phyloP scores from a whole-genome alignment of 495 filamentous ascomycete genomes.

The Polyplosphaeria fusca region DNA sequence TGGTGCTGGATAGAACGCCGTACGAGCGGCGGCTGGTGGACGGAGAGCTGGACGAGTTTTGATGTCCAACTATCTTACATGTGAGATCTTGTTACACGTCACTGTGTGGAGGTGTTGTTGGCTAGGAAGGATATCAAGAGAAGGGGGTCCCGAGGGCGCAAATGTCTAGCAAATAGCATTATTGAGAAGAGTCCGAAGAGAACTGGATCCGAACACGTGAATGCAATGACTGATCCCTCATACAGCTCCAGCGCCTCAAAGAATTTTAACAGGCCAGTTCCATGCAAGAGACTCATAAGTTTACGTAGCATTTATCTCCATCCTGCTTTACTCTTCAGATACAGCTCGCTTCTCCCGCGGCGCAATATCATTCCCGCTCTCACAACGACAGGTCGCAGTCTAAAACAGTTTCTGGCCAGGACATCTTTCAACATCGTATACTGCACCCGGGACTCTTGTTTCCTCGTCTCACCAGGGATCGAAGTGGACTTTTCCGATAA shows the following conservation, averaged over 20 bases:
- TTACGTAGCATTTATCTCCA: constrained; percentile 12
- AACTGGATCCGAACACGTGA: constrained; percentile 12
- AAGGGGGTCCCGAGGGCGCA: constrained; percentile 2
- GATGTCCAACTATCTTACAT: constrained; percentile 3
- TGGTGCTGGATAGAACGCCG: constrained; percentile 1
- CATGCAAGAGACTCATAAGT: constrained; percentile 3
- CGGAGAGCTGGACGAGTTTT: constrained; percentile 11
- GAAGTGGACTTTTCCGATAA: constrained; percentile 34
- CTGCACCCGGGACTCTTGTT: constrained; percentile 7
- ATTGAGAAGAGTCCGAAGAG: background rate
- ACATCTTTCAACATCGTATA: constrained; percentile 7
- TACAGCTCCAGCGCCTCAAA: constrained; percentile 4
- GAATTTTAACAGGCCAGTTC: constrained; percentile 13
- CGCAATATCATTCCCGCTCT: constrained; percentile 6
- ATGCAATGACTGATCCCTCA: constrained; percentile 11
- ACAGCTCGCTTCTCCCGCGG: constrained; percentile 8
- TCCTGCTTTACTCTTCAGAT: constrained; percentile 12
- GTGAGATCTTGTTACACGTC: background rate
- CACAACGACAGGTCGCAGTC: constrained; percentile 8
- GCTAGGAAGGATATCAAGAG: constrained; percentile 5
- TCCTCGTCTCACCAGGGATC: background rate
- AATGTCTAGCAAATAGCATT: background rate
- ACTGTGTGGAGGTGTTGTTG: constrained; percentile 1
- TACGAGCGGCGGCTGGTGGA: constrained; percentile 7
- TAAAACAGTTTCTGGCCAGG: constrained; percentile 2